These are phyloP conservation scores for Graphilbum sp. DNA, from an alignment of 2,329 filamentous ascomycete genomes.

Conservation along the genomic window DNA sequence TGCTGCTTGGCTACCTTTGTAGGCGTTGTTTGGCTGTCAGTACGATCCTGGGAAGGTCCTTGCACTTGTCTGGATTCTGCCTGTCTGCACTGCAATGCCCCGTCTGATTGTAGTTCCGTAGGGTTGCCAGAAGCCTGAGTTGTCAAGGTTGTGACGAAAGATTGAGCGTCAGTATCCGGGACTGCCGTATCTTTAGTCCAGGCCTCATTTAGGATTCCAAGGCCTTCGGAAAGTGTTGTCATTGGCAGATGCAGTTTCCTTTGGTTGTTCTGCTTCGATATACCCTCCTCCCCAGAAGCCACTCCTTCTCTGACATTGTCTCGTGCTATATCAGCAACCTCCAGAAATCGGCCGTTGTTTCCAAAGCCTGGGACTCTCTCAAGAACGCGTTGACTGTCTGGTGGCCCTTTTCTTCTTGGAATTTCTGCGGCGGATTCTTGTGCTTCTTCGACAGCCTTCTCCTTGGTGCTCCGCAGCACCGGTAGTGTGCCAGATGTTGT, in stretches of 20 bases:
- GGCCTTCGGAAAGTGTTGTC: slow-evolving; percentile 1
- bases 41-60: too few relatives aligned
- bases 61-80: too few relatives aligned
- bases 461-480: too few relatives aligned
- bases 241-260: neutral
- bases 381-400: slow-evolving; percentile 3
- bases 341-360: neutral
- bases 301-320: too few relatives aligned
- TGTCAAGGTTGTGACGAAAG: slow-evolving; percentile 12
- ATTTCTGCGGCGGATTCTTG: neutral
- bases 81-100: too few relatives aligned
- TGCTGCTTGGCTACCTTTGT: too few relatives aligned
- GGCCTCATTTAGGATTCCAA: slow-evolving; percentile 8
- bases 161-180: slow-evolving; percentile 12
- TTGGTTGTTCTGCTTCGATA: too few relatives aligned
- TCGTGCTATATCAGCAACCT: neutral
- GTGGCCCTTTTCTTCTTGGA: slow-evolving; percentile 1
- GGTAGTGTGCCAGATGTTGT: too few relatives aligned
- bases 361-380: slow-evolving; percentile 2
- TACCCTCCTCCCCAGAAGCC: too few relatives aligned
- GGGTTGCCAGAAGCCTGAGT: slow-evolving; percentile 2
- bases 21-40: too few relatives aligned
- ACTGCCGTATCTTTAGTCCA: slow-evolving; percentile 13
- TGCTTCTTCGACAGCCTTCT: slow-evolving; percentile 1
- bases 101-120: neutral